Evolutionary conservation across 2,329 filamentous ascomycete genomes (phyloP), one percentile per base, ranked within the genome.

Genomic region (Orbilia ellipsospora): DNA sequence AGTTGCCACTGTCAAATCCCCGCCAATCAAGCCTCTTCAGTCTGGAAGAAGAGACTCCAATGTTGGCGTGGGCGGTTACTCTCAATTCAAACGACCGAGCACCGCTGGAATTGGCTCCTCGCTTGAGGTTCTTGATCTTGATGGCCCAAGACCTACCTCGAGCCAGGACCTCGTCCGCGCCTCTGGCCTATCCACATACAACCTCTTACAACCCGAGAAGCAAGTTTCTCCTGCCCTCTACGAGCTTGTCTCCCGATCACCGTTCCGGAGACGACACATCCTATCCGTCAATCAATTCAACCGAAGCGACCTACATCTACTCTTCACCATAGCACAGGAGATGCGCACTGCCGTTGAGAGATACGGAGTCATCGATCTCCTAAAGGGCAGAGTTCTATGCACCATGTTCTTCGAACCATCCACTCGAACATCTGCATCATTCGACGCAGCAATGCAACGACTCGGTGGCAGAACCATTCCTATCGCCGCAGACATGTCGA

Each of bases 391-490:
- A 54, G 88, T 99, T 12, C 87, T 99, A 44, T 93, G 91, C 84
- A 95, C 92, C 1, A 89, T 99, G 85, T 99, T 99, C 87, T 99
- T 94, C 83, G 95, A 99, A 86, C 95, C 95, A 1, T 98, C 94
- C 0, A 99, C 95, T 1, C 89, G 95, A 65, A 99, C 95, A 4
- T 97, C 94, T 12, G 89, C 92, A 44, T 99, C 95, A 2, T 99
- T 99, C 80, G 95, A 99, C 81, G 92, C 94, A 68, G 95, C 95
- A 50, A 99, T 99, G 95, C 96, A 99, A 86, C 91, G 96, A 62
- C 90, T 99, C 4, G 95, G 95, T 79, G 95, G 95, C 56, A 88
- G 93, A 57, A 94, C 91, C 2, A 87, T 99, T 64, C 87, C 90
- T 62, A 90, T 98, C 81, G 86, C 93, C 48, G 96, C 94, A 1